Evolutionary conservation across 2,329 filamentous ascomycete species (phyloP), one percentile per base, ranked within the genome.

Genomic region (Epichloe gansuensis): DNA sequence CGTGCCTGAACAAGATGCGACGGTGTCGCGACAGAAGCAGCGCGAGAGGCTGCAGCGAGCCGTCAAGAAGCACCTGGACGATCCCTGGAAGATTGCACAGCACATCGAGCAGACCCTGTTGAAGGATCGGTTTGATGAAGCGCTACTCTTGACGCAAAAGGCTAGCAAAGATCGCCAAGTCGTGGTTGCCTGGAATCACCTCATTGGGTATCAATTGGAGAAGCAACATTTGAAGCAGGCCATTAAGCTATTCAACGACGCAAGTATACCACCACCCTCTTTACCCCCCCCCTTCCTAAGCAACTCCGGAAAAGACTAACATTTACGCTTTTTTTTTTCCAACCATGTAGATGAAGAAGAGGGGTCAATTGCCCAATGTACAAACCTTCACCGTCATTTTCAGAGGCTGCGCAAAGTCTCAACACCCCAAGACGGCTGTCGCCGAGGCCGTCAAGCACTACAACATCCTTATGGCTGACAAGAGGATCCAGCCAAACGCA

Each of bases 241-340:
- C 17, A 69, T 95, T 53, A 89, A 86, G 68, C 73, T 89, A n/a
- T 96, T 82, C 71, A 95, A 96, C 66, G 91, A 97, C 66, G 85
- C 87, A 66, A 56, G 73, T 54, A 27, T 13, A 47, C 8, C 7
- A 11, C n/a, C 25, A 23, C 34, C n/a, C 25, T 5, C 40, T 27
- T 6, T 39, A n/a, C 21, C 15, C n/a, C 35, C 21, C 15, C n/a
- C 35, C 25, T 7, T 7, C 23, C 39, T 5, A 9, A 46, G 21
- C 15, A n/a, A 13, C 12, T n/a, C 39, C 39, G 12, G 11, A 36
- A 12, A 27, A 41, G 31, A 31, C 31, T 46, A 21, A 50, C 48
- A 8, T 25, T 43, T 5, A 13, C n/a, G n/a, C 21, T 43, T 21
- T 5, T 31, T 13, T 31, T 13, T 17, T 25, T 23, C 40, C 23